Base-by-base conservation (phyloP, 108 stramenopile species). In the Chaetoceros tenuissimus region DNA sequence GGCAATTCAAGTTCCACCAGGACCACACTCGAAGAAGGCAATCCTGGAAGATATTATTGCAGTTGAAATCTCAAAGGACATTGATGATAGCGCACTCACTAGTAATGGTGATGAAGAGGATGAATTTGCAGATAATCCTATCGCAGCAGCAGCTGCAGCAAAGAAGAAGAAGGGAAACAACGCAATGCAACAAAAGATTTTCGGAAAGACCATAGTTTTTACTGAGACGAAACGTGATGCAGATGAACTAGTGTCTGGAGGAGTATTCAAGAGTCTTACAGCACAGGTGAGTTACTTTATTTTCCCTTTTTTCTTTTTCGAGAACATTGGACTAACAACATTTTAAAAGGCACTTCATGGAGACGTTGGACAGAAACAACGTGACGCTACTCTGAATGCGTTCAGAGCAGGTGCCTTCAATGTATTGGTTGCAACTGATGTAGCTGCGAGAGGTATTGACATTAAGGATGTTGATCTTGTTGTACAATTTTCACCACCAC, bases 401-500 rank as follows among this genome's bases (percentile, higher is more conserved):
- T 99, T 99, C 79, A 81, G 95, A 25, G 78, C 87, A 2, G 95
- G 96, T 28, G 71, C 85, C 0, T 93, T 99, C 71, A 85, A 94
- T 62, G 97, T 98, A 13, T 77, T 99, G 53, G 96, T 99, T 17
- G 99, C 99, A 0, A 99, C 99, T 0, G 99, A 99, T 71, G 99
- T 99, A 18, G 99, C 99, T 24, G 99, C 99, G 20, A 79, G 99
- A 29, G 99, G 99, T 23, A 95, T 98, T 63, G 98, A 99, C 72
- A 97, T 99, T 64, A 73, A 88, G 40, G 89, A 95, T 52, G 97
- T 98, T 24, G 97, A 98, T 59, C 81, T 98, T 53, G 97, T 99
- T 24, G 76, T 98, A 48, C 94, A 97, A 63, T 79, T 91, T 49
- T 78, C 93, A 56, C 96, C 97, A 28, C 97, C 98, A 17, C 80